These are phyloP conservation scores for Clitopilus passeckerianus DNA, from an alignment of 768 basidiomycete genomes.

Conservation along the genomic window DNA sequence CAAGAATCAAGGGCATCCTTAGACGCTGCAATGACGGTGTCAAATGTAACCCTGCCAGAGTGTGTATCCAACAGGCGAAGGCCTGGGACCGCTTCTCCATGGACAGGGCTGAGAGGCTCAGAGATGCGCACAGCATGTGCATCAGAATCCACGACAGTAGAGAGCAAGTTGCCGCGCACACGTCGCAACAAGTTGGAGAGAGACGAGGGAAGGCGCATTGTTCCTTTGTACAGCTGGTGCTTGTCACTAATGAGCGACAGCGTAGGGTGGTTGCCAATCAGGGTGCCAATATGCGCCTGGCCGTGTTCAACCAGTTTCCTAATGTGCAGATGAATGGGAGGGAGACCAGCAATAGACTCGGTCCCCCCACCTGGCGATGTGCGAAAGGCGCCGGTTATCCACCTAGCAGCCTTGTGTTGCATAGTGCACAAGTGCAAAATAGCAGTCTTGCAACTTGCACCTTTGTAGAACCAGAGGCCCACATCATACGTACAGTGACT, in stretches of 20 bases:
- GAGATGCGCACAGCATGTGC: no score
- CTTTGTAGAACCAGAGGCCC: background rate
- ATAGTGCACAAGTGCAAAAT: background rate
- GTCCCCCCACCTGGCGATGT: background rate
- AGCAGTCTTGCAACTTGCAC: background rate
- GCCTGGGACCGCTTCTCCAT: no score
- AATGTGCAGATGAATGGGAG: background rate
- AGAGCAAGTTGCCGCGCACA: no score
- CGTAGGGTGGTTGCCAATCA: background rate
- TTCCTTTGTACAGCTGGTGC: no score
- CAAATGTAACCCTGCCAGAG: no score
- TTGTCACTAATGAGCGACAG: background rate
- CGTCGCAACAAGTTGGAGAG: no score
- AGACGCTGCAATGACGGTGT: no score
- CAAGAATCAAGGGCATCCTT: no score
- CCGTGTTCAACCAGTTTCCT: background rate
- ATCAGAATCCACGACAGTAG: no score
- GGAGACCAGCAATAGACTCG: background rate
- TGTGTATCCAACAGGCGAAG: no score
- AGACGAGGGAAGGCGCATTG: no score
- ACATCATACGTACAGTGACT: constrained; percentile 2
- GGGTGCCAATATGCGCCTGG: background rate
- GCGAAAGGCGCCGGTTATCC: background rate
- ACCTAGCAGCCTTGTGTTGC: background rate
- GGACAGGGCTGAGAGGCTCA: no score